These are phyloP conservation scores for Xanthoconium purpureum DNA, from an alignment of 768 basidiomycete species.

Conservation along the genomic window DNA sequence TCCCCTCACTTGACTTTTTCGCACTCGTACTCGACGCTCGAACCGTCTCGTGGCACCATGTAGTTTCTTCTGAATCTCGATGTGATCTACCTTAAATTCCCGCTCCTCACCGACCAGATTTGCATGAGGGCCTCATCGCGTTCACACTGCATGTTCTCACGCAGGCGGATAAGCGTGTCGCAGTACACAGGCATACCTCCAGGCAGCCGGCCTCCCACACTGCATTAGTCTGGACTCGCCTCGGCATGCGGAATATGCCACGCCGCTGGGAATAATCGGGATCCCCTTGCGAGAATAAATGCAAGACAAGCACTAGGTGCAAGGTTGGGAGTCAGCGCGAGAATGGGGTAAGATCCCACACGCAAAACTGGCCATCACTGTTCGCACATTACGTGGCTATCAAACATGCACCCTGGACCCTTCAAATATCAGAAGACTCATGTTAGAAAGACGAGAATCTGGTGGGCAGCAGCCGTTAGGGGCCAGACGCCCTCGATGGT, in stretches of 20 bases:
- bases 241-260: too few relatives aligned
- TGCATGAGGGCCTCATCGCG: conserved; percentile 6
- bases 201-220: neutral
- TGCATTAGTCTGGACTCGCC: neutral
- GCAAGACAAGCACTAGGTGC: neutral
- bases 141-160: conserved; percentile 10
- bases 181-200: neutral
- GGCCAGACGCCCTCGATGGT: conserved; percentile 30
- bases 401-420: neutral
- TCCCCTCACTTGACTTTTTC: neutral
- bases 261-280: neutral
- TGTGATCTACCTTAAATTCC: neutral
- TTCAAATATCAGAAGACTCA: neutral
- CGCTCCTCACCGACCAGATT: neutral
- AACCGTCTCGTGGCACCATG: neutral
- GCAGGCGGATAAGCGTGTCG: conserved; percentile 1
- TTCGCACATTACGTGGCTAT: neutral
- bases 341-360: neutral
- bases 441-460: conserved; percentile 30
- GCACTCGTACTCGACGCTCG: neutral
- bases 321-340: neutral
- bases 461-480: conserved; percentile 28
- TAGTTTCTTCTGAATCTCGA: neutral
- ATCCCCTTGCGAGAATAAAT: neutral
- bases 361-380: neutral